A percentile compares a stretch with the other conserved stretches of the same genome.
Conservation (phyloP, 164 flowering plant species). For the Paratinospora sagittata region DNA sequence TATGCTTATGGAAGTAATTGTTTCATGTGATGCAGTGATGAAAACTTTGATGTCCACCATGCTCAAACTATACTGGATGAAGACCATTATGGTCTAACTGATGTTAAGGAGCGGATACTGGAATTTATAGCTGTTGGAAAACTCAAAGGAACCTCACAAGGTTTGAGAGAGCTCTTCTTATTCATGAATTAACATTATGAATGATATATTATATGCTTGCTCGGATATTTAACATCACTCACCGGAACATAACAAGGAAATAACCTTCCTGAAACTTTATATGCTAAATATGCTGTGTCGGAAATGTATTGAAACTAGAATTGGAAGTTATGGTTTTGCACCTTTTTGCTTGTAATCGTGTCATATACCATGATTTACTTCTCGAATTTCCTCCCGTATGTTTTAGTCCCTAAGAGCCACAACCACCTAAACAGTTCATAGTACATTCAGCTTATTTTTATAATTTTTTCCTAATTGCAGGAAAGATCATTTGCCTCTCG, state of each 20-base stretch:
- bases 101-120: constrained; percentile 97
- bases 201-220: not conserved
- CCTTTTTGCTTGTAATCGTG: not conserved
- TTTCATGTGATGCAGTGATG: constrained; percentile 62
- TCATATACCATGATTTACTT: not conserved
- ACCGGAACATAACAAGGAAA: too few species aligned
- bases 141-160: constrained; percentile 93
- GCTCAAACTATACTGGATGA: constrained; percentile 95
- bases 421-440: not conserved
- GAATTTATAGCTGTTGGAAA: constrained; percentile 99
- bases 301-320: not conserved
- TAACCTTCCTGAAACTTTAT: not conserved
- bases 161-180: constrained; percentile 27
- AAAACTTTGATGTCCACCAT: constrained; percentile 80
- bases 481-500: constrained; percentile 93
- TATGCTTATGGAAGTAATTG: not conserved
- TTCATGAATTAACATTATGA: not conserved
- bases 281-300: not conserved
- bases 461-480: constrained; percentile 28
- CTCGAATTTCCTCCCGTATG: not conserved
- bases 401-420: not conserved
- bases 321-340: too few species aligned
- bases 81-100: constrained; percentile 94
- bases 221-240: not conserved
- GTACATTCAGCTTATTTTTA: not conserved